Base-by-base conservation (phyloP, 2,329 filamentous ascomycete genomes). In the Colletotrichum magnum region DNA sequence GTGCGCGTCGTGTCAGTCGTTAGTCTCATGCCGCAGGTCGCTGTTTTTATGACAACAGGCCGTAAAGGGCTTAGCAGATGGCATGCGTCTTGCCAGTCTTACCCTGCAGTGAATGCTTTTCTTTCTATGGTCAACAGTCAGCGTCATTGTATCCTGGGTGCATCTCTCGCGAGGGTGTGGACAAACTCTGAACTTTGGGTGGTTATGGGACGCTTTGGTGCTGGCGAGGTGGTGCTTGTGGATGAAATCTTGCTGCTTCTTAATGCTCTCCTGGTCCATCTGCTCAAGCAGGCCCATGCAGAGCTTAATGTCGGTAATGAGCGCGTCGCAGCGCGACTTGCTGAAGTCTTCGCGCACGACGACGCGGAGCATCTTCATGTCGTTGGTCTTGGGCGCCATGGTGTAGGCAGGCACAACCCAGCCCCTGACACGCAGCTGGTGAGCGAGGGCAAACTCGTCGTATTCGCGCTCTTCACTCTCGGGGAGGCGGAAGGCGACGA, bases 331-430 rank as follows among this genome's bases (percentile, higher is more conserved):
- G 47, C 95, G 88, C 73, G 87, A 90, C 79, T 92, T 91, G 54
- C 90, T 93, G 75, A 98, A 98, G 82, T 98, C 95, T 81, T 98
- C 95, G 58, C 95, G 90, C 5, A 98, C 93, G 0, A 98, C 95
- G 5, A 98, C 90, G 45, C 95, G 91, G 85, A 98, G 90, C 88
- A 98, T 92, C 87, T 97, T 97, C 77, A 98, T 86, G 72, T 90
- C 85, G 64, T 93, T 86, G 18, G 93, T 94, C 78, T 97, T 87
- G 18, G 95, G 95, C 0, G 95, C 95, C 95, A 98, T 98, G 47
- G 95, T 98, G 83, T 98, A 98, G 0, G 95, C 95, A 0, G 95
- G 95, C 0, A 98, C 93, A 36, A 98, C 92, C 95, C 95, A 98
- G 51, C 94, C 93, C 41, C 94, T 89, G 72, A 93, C 90, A 59